These are phyloP conservation scores for Melampsora americana DNA, from an alignment of 1,284 basidiomycete genomes.

Conservation along the genomic window DNA sequence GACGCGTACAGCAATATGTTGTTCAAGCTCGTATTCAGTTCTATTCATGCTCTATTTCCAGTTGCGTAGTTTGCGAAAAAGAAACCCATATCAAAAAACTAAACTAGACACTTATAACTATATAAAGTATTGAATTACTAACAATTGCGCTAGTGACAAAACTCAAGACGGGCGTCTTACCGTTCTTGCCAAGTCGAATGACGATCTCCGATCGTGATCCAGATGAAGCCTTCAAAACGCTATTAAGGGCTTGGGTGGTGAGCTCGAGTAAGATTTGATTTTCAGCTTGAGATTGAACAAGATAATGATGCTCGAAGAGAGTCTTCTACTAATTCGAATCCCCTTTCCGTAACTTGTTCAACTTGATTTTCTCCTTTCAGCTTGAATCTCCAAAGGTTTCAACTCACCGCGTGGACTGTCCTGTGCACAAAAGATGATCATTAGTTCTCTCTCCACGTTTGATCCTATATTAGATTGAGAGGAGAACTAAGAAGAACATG, in stretches of 20 bases:
- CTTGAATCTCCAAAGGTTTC: not conserved
- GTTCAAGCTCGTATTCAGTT: conserved; percentile 46
- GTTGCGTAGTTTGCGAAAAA: not conserved
- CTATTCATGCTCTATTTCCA: conserved; percentile 18
- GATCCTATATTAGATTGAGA: not conserved
- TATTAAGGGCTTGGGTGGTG: conserved; percentile 28
- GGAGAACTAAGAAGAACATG: not conserved
- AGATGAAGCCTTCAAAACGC: conserved; percentile 19
- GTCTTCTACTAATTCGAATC: conserved; percentile 1
- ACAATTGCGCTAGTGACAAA: conserved; percentile 24
- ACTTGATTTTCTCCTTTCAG: not conserved
- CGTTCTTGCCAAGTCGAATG: conserved; percentile 22
- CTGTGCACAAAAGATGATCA: not conserved
- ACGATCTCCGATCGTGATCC: conserved; percentile 27
- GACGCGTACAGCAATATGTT: conserved; percentile 61
- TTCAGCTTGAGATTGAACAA: conserved; percentile 13
- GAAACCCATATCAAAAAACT: not conserved
- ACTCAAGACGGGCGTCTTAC: conserved; percentile 19
- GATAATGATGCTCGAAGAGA: conserved; percentile 24
- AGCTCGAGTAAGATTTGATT: conserved; percentile 38
- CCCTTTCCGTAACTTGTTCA: not conserved
- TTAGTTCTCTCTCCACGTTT: not conserved
- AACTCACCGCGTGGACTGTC: conserved; percentile 16
- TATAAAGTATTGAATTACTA: not conserved
- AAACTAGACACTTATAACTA: not conserved